A percentile compares a stretch with the other conserved stretches of the same genome.
phyloP scores from a whole-genome alignment of 306 rosid genomes.

The Lathyrus sativus region DNA sequence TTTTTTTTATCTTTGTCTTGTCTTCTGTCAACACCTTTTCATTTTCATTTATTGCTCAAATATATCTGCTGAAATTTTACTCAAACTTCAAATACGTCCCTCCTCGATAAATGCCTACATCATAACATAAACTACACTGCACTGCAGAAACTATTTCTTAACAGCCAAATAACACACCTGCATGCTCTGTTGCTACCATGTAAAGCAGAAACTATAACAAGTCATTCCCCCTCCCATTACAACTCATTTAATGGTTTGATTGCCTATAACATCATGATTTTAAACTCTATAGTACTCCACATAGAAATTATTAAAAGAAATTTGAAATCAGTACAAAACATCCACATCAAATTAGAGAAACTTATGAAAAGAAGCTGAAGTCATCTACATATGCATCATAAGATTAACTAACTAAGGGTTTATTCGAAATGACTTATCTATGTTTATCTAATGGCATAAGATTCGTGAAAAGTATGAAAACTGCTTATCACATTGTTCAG shows the following conservation, averaged over 20 bases:
- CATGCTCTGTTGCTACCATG: constrained; percentile 14
- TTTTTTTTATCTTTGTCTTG: too few species aligned
- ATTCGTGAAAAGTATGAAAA: too few species aligned
- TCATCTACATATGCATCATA: constrained; percentile 1
- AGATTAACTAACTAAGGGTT: neutral
- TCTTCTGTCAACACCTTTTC: too few species aligned
- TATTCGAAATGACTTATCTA: too few species aligned
- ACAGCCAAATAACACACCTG: neutral
- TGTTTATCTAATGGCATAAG: too few species aligned
- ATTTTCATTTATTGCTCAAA: too few species aligned
- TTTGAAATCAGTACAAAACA: neutral
- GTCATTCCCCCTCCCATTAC: neutral
- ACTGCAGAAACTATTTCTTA: too few species aligned
- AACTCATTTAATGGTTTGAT: constrained; percentile 11
- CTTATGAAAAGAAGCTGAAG: constrained; percentile 4
- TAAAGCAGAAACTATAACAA: constrained; percentile 17
- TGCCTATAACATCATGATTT: neutral
- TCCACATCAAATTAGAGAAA: neutral
- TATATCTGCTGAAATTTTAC: too few species aligned
- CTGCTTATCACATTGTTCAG: too few species aligned
- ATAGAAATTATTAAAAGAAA: neutral
- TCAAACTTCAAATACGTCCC: too few species aligned
- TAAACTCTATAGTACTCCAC: neutral
- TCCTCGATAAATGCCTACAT: too few species aligned
- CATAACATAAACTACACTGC: too few species aligned